Base-by-base conservation (phyloP, 1,284 basidiomycete species). In the Ustilago sp. region DNA sequence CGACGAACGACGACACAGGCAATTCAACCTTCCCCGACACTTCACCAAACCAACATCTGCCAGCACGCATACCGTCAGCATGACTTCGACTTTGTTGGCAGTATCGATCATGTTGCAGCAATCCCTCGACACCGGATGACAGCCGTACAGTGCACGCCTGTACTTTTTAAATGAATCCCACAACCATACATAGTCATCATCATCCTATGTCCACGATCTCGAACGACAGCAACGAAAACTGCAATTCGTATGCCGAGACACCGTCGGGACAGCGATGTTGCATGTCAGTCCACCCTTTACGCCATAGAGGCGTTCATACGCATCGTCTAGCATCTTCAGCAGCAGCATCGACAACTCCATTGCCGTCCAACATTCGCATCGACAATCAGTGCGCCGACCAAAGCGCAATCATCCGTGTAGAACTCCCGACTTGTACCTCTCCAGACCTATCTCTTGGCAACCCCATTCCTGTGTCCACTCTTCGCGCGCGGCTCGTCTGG, bases 391-490 rank as follows among this genome's bases (percentile, higher is more conserved):
- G 63, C 63, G 52, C 23, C 63, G 39, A 34, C 43, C 48, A 48
- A 28, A 50, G 19, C 12, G 41, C n/a, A 31, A 38, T 31, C 31
- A 36, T 23, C 7, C 12, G 28, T 43, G 45, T 48, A 32, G 43
- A 52, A 58, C 47, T 28, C 23, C 23, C 70, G 68, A 62, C 73
- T 64, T 75, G 73, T 75, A 75, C 73, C 73, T 75, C 73, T 59
- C 68, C 73, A 75, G 73, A 75, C 71, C 68, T 62, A 57, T 60
- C 73, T 75, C 17, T 68, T 71, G 72, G 72, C 73, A 70, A 67
- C 65, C 73, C 73, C 48, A 11, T 17, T 48, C 13, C 59, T 61
- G 54, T 52, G 45, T 62, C 60, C 43, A 9, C 13, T 8, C 51
- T 58, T 59, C 50, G 52, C 38, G 54, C 60, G 39, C 63, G 69